These are phyloP conservation scores for Scheffersomyces lignicola DNA, from an alignment of 1,139 yeast genomes.

Conservation along the genomic window DNA sequence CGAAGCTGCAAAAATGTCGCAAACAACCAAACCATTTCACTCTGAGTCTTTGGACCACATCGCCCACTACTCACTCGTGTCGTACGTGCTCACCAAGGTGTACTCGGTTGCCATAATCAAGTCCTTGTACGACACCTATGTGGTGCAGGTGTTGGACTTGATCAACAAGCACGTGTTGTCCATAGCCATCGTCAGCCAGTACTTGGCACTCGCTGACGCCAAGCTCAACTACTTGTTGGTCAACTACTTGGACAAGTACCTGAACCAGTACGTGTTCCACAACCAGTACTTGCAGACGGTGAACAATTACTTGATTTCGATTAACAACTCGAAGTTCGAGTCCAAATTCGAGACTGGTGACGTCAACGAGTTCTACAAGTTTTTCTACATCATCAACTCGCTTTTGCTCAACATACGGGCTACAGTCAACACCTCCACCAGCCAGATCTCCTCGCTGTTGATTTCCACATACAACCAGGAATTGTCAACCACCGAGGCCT, in stretches of 20 bases:
- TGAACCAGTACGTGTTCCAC: constrained; percentile 10
- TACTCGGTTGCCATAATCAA: constrained; percentile 28
- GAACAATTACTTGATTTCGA: constrained; percentile 11
- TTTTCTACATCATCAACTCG: constrained; percentile 32
- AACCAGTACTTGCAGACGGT: constrained; percentile 11
- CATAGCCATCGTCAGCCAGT: constrained; percentile 23
- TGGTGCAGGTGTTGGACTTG: constrained; percentile 14
- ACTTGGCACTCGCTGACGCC: constrained; percentile 28
- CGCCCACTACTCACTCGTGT: constrained; percentile 31
- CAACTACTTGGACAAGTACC: constrained; percentile 11
- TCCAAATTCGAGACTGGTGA: neutral
- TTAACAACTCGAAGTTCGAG: constrained; percentile 11
- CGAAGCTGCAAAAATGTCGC: constrained; percentile 16
- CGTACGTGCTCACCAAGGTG: constrained; percentile 21
- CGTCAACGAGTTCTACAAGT: constrained; percentile 25
- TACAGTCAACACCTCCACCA: constrained; percentile 27
- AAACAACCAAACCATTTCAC: constrained; percentile 18
- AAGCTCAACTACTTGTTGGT: constrained; percentile 7
- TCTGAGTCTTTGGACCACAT: constrained; percentile 40
- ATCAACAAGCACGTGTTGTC: constrained; percentile 23
- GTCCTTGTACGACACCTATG: constrained; percentile 21
- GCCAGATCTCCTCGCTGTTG: constrained; percentile 32
- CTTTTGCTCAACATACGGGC: constrained; percentile 27
- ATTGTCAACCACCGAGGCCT: constrained; percentile 17
- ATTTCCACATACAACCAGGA: constrained; percentile 38